A percentile compares a stretch with the other conserved stretches of the same genome.
Evolutionary conservation across 306 rosid species (phyloP).

Genomic region (Lablab purpureus): DNA sequence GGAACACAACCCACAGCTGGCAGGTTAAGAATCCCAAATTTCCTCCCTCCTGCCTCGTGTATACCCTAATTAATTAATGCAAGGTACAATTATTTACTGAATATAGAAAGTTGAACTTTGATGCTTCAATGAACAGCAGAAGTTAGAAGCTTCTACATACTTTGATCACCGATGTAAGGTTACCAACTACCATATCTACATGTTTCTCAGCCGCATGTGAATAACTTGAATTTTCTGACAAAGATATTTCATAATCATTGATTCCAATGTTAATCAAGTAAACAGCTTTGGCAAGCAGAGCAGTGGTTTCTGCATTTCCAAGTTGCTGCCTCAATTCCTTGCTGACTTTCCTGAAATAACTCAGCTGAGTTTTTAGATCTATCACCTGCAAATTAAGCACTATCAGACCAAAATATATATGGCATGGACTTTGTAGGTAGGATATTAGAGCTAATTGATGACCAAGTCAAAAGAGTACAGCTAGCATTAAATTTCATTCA

Average conservation of each 20-base stretch:
- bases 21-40: conserved; percentile 53
- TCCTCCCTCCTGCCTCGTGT: conserved; percentile 60
- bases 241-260: conserved; percentile 66
- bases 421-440: not conserved
- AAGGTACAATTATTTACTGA: not conserved
- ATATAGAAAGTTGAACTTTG: not conserved
- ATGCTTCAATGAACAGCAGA: not conserved
- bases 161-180: conserved; percentile 63
- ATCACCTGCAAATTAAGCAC: conserved; percentile 57
- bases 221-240: conserved; percentile 53
- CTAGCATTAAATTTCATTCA: not conserved
- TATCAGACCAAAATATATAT: not conserved
- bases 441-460: not conserved
- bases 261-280: conserved; percentile 64
- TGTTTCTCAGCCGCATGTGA: conserved; percentile 54
- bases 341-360: conserved; percentile 56
- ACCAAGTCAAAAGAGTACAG: not conserved
- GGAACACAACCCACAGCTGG: conserved; percentile 55
- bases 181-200: conserved; percentile 67
- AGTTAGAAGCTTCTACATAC: conserved; percentile 45
- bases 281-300: conserved; percentile 62
- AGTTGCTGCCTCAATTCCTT: conserved; percentile 50
- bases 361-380: conserved; percentile 59
- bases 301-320: conserved; percentile 55
- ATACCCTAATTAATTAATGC: conserved; percentile 43